Conservation (phyloP, 78 protist genomes). For the Paratrimastix pyriformis region DNA sequence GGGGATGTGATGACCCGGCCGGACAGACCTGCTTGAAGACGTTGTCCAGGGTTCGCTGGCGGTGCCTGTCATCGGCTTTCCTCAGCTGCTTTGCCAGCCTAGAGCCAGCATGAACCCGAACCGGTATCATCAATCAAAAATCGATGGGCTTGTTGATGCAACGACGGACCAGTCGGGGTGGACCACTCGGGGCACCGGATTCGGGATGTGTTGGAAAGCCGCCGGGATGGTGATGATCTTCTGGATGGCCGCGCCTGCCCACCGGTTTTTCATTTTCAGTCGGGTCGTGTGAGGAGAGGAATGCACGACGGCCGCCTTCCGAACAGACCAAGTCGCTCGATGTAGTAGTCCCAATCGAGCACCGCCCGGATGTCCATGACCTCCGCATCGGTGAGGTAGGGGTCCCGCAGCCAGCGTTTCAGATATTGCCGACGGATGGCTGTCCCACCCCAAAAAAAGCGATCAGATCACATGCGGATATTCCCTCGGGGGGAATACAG, state of each 20-base stretch:
- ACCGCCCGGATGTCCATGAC: slow-evolving; percentile 52
- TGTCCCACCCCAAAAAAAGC: not conserved
- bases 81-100: no score
- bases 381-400: not conserved
- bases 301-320: no score
- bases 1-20: no score
- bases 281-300: no score
- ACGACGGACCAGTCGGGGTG: slow-evolving; percentile 99
- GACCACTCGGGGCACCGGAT: slow-evolving; percentile 84
- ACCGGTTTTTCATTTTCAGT: no score
- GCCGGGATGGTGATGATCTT: slow-evolving; percentile 97
- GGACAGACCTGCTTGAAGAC: no score
- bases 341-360: slow-evolving; percentile 92
- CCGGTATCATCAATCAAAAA: no score
- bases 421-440: not conserved
- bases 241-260: slow-evolving; percentile 64
- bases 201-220: slow-evolving; percentile 72
- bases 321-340: slow-evolving; percentile 68
- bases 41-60: no score
- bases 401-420: not conserved
- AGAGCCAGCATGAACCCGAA: no score
- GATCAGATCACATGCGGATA: not conserved
- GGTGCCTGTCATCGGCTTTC: no score
- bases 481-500: no score
- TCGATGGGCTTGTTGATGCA: no score